phyloP scores from a whole-genome alignment of 2,329 filamentous ascomycete genomes.

The Aspergillus cejpii region DNA sequence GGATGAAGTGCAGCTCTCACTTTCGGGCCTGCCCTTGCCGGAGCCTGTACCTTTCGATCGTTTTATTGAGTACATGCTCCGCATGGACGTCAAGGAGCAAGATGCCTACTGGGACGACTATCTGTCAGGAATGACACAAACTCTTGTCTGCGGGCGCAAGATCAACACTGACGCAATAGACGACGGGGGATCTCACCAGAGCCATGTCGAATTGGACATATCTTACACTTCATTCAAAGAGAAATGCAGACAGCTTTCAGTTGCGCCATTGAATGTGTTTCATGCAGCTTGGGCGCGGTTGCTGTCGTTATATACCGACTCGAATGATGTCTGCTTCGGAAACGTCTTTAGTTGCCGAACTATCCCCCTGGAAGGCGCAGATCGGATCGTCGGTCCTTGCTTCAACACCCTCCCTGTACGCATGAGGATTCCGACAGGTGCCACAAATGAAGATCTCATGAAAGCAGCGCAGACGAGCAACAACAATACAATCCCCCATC shows the following conservation, averaged over 20 bases:
- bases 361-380: conserved; percentile 57
- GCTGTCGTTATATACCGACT: conserved; percentile 51
- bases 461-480: conserved; percentile 57
- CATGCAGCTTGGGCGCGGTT: conserved; percentile 68
- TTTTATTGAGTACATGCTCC: conserved; percentile 58
- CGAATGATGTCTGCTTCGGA: conserved; percentile 72
- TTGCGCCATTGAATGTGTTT: conserved; percentile 59
- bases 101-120: conserved; percentile 61
- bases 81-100: conserved; percentile 43
- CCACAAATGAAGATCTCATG: conserved; percentile 53
- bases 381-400: conserved; percentile 74
- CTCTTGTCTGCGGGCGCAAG: conserved; percentile 22
- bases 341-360: conserved; percentile 76
- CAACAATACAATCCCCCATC: conserved; percentile 56
- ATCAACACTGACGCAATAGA: background rate
- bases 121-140: conserved; percentile 49
- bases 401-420: conserved; percentile 83
- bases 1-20: conserved; percentile 60
- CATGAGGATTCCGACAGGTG: conserved; percentile 45
- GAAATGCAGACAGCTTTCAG: conserved; percentile 48
- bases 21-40: conserved; percentile 45
- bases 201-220: conserved; percentile 22
- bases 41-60: conserved; percentile 51
- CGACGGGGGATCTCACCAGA: conserved; percentile 13
- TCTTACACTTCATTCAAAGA: conserved; percentile 45